A percentile compares a stretch with the other conserved stretches of the same genome.
phyloP scores from a whole-genome alignment of 805 yeast species.

The Metschnikowia continentalis region DNA sequence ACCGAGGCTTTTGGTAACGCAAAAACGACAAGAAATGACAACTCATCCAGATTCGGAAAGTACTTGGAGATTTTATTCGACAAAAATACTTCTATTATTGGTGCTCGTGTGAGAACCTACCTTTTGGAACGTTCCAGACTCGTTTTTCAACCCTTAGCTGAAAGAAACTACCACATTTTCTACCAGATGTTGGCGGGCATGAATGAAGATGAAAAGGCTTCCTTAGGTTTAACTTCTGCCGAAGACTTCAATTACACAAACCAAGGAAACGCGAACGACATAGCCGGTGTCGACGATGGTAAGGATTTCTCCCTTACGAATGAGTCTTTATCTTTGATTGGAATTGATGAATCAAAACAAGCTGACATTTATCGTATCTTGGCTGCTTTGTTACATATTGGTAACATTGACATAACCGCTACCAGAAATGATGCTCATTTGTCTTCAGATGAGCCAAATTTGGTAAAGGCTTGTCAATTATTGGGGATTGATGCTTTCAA shows the following conservation, averaged over 20 bases:
- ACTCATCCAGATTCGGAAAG: slow-evolving; percentile 96
- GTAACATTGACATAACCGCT: slow-evolving; percentile 83
- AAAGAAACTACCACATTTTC: slow-evolving; percentile 92
- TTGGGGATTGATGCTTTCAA: slow-evolving; percentile 70
- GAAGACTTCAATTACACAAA: slow-evolving; percentile 76
- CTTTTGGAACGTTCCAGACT: slow-evolving; percentile 88
- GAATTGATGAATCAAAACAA: slow-evolving; percentile 59
- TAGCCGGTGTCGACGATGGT: slow-evolving; percentile 77
- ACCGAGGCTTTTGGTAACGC: slow-evolving; percentile 99
- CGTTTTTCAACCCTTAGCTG: slow-evolving; percentile 87
- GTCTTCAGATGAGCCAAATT: slow-evolving; percentile 80
- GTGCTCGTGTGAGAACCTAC: slow-evolving; percentile 92
- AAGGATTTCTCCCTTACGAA: slow-evolving; percentile 72
- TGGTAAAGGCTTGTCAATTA: slow-evolving; percentile 76
- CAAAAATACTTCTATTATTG: slow-evolving; percentile 70
- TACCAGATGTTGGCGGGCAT: slow-evolving; percentile 84
- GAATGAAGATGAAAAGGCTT: slow-evolving; percentile 47
- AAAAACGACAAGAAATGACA: slow-evolving; percentile 93
- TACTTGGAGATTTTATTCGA: slow-evolving; percentile 89
- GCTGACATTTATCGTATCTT: slow-evolving; percentile 67
- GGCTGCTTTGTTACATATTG: slow-evolving; percentile 87
- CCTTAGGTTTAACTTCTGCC: slow-evolving; percentile 59
- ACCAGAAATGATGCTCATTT: slow-evolving; percentile 80
- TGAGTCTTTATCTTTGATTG: slow-evolving; percentile 75
- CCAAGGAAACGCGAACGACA: slow-evolving; percentile 77